A percentile compares a stretch with the other conserved stretches of the same genome.
These are phyloP conservation scores for Aureobasidium pullulans DNA, from an alignment of 2,329 filamentous ascomycete genomes.

Conservation along the genomic window DNA sequence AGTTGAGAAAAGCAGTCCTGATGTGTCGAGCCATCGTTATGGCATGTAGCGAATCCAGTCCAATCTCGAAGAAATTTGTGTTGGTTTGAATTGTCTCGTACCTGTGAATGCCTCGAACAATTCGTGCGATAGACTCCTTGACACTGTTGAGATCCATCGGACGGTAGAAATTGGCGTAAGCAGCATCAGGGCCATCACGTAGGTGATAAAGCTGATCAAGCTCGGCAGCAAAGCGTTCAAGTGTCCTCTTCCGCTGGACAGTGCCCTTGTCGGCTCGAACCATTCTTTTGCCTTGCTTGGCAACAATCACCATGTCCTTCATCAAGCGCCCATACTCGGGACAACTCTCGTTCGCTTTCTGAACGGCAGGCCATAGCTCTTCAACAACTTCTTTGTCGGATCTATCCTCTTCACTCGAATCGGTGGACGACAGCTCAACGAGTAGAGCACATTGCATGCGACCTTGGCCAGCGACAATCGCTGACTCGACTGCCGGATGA, in stretches of 20 bases:
- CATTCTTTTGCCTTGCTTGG: slow-evolving; percentile 37
- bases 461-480: slow-evolving; percentile 26
- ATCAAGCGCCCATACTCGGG: slow-evolving; percentile 37
- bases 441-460: slow-evolving; percentile 25
- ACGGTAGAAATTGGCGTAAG: not conserved
- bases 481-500: slow-evolving; percentile 24
- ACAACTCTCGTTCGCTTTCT: slow-evolving; percentile 35
- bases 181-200: not conserved
- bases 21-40: not conserved
- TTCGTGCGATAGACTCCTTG: not conserved
- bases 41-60: slow-evolving; percentile 27
- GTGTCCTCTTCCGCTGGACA: slow-evolving; percentile 35
- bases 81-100: not conserved
- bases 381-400: slow-evolving; percentile 28
- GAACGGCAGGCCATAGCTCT: slow-evolving; percentile 38
- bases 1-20: not conserved
- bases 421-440: slow-evolving; percentile 21
- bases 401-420: not conserved
- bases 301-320: slow-evolving; percentile 36
- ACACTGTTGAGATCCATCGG: not conserved
- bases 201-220: slow-evolving; percentile 40
- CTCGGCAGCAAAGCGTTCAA: slow-evolving; percentile 36
- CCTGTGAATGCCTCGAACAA: not conserved
- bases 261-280: slow-evolving; percentile 41
- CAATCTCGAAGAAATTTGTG: slow-evolving; percentile 27